phyloP scores from a whole-genome alignment of 257 asterid species.

The Plantago major region DNA sequence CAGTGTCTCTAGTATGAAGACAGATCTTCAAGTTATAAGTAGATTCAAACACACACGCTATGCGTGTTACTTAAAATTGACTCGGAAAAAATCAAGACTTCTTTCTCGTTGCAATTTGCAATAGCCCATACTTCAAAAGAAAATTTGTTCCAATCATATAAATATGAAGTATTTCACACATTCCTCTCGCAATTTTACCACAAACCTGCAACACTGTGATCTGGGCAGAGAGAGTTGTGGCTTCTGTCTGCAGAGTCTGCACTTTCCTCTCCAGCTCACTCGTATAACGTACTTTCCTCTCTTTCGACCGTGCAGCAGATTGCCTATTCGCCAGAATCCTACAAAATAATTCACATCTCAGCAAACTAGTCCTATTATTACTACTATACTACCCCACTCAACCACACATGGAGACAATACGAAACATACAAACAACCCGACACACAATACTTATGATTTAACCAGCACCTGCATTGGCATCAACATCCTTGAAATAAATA shows the following conservation, averaged over 20 bases:
- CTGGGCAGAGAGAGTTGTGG: conserved; percentile 88
- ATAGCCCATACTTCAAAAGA: neutral
- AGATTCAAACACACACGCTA: neutral
- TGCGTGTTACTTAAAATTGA: neutral
- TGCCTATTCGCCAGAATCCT: conserved; percentile 95
- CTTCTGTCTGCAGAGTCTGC: conserved; percentile 88
- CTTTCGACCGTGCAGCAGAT: conserved; percentile 96
- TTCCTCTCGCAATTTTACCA: too few species aligned
- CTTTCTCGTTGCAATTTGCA: neutral
- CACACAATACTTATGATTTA: neutral
- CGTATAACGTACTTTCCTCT: conserved; percentile 78
- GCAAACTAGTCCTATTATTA: conserved; percentile 14
- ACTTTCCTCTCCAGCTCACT: conserved; percentile 90
- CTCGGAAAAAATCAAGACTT: neutral
- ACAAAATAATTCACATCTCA: conserved; percentile 14
- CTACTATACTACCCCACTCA: neutral
- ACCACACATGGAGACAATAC: neutral
- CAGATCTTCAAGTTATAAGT: neutral
- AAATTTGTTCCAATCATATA: too few species aligned
- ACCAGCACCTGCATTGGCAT: neutral
- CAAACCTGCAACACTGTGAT: conserved; percentile 79
- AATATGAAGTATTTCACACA: too few species aligned
- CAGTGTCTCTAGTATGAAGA: neutral
- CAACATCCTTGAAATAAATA: too few species aligned
- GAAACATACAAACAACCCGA: neutral